Evolutionary conservation across 352 stramenopile genomes (phyloP).

Genomic region (Pythium chondricola): DNA sequence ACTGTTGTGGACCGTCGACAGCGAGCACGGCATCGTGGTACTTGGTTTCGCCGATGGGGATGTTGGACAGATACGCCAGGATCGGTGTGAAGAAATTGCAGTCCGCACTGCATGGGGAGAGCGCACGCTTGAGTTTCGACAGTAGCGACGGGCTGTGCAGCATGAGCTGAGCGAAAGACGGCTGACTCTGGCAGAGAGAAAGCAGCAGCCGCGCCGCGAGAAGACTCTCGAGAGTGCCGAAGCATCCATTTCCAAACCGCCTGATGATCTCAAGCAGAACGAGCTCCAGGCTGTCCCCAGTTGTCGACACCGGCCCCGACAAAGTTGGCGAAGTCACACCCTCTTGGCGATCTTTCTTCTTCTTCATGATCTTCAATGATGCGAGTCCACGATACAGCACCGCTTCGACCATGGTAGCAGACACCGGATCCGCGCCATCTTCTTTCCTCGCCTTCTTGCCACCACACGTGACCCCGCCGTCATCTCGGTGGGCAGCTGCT

Average conservation of each 20-base stretch:
- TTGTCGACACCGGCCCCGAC: background rate
- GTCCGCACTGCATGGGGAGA: conserved; percentile 39
- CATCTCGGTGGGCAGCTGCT: background rate
- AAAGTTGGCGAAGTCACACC: conserved; percentile 10
- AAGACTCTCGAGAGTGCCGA: conserved; percentile 32
- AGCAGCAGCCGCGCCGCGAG: conserved; percentile 48
- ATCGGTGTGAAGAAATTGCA: conserved; percentile 50
- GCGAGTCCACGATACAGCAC: conserved; percentile 1
- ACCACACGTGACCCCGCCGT: background rate
- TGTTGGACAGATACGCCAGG: conserved; percentile 54
- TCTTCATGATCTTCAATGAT: background rate
- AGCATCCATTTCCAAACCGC: conserved; percentile 22
- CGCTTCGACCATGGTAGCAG: conserved; percentile 8
- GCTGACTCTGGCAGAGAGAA: conserved; percentile 43
- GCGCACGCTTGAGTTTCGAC: conserved; percentile 36
- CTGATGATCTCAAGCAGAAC: conserved; percentile 53
- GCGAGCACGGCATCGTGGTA: conserved; percentile 35
- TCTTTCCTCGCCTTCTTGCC: background rate
- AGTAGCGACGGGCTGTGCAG: conserved; percentile 23
- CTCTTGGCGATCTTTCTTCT: conserved; percentile 14
- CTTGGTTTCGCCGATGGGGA: conserved; percentile 47
- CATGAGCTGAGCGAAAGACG: conserved; percentile 45
- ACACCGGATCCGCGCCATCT: conserved; percentile 8
- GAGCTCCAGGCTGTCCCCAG: conserved; percentile 28
- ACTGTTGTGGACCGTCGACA: conserved; percentile 18